A percentile compares a stretch with the other conserved stretches of the same genome.
phyloP scores from a whole-genome alignment of 805 yeast genomes.

The Candida saitoana region DNA sequence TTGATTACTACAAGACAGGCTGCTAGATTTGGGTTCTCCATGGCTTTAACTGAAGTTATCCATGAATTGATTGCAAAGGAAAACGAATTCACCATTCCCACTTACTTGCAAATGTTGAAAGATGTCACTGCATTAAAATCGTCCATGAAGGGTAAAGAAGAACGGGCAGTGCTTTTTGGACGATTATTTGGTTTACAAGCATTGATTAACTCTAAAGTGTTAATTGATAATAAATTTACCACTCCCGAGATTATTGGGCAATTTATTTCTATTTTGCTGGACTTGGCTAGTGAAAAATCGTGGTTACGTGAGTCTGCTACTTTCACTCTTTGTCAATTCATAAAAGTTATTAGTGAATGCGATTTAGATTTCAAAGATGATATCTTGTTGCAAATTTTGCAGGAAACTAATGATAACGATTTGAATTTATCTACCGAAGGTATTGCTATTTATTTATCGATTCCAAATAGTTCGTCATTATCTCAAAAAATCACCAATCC shows the following conservation, averaged over 20 bases:
- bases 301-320: constrained; percentile 86
- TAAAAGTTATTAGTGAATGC: constrained; percentile 11
- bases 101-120: constrained; percentile 36
- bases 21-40: constrained; percentile 83
- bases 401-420: constrained; percentile 46
- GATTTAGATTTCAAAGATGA: constrained; percentile 14
- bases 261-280: constrained; percentile 47
- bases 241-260: constrained; percentile 16
- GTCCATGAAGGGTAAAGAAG: constrained; percentile 71
- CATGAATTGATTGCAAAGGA: constrained; percentile 29
- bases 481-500: constrained; percentile 11
- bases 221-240: constrained; percentile 17
- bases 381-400: constrained; percentile 31
- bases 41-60: constrained; percentile 73
- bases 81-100: constrained; percentile 28
- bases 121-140: constrained; percentile 29
- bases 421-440: constrained; percentile 75
- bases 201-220: constrained; percentile 45
- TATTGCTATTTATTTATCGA: constrained; percentile 60
- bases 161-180: constrained; percentile 77
- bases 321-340: constrained; percentile 60
- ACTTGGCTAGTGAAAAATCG: constrained; percentile 59
- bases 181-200: constrained; percentile 80
- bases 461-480: constrained; percentile 28
- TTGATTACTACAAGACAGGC: constrained; percentile 76